Evolutionary conservation across 768 basidiomycete species (phyloP), one percentile per base, ranked within the genome.

Genomic region (Collybia mongolica): DNA sequence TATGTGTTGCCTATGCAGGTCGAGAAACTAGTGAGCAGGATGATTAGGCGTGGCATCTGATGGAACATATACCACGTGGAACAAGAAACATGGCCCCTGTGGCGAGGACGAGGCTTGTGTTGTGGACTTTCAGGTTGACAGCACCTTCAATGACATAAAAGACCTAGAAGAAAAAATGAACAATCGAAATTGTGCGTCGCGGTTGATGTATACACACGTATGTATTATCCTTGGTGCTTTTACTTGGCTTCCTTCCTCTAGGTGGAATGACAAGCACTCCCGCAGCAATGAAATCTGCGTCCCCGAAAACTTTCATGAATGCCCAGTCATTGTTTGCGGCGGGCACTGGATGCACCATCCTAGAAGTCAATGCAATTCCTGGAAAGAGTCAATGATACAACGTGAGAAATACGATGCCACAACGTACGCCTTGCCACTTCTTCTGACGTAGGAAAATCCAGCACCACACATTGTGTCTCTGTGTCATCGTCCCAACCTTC

Each of bases 221-320:
- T 19, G 93, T 92, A 57, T 98, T 99, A 61, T 98, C 97, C 64
- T 91, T 95, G 1, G 93, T 83, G 19, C 80, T 79, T 64, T 98
- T 98, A 49, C 82, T 85, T 9, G 90, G 90, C 67, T 99, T 99
- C 50, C 80, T 74, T 15, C 79, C 79, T 2, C 78, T 74, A 0
- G 86, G 81, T 0, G 94, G 94, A 41, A 98, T 90, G 44, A 81
- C 72, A 38, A 99, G 77, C 54, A 94, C 81, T 1, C 97, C 97
- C 23, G 92, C 88, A 1, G 96, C 97, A 53, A 98, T 84, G 63
- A 93, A 98, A 40, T 89, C 84, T 35, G 84, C 88, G 55, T 99
- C 97, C 18, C 88, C 86, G 60, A 98, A 97, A 26, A 98, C 81
- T 70, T 93, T 96, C 65, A 96, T 86, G 66, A 92, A 98, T 23